phyloP scores from a whole-genome alignment of 495 filamentous ascomycete species.

The Penicillium daleae region DNA sequence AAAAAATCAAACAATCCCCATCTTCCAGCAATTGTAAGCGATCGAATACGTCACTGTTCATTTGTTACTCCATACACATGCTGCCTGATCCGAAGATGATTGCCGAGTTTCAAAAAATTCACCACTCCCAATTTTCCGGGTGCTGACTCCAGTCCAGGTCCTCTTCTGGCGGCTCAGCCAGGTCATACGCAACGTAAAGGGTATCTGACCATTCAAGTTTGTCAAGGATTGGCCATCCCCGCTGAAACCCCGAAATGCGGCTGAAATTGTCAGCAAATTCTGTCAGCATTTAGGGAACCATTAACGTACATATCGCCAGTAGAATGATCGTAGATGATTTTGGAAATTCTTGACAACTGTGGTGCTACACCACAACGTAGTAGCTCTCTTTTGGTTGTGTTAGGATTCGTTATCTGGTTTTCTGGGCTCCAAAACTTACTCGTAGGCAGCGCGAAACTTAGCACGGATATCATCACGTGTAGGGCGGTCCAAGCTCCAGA shows the following conservation, averaged over 20 bases:
- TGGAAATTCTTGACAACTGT: constrained; percentile 15
- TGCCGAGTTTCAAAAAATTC: no score
- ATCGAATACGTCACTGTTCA: no score
- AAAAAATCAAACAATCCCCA: no score
- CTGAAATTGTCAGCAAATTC: constrained; percentile 4
- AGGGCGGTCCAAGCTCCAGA: constrained; percentile 23
- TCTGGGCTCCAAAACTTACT: constrained; percentile 19
- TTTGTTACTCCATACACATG: no score
- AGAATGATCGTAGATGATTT: constrained; percentile 25
- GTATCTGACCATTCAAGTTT: background rate
- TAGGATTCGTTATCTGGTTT: background rate
- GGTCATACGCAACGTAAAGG: background rate
- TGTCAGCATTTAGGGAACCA: constrained; percentile 13
- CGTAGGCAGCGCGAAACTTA: constrained; percentile 20
- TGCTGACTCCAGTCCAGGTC: no score
- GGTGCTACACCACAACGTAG: constrained; percentile 17
- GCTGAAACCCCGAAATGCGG: background rate
- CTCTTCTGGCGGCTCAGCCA: no score
- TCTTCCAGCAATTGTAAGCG: no score
- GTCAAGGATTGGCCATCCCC: background rate
- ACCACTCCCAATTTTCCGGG: no score
- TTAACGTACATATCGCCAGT: constrained; percentile 21
- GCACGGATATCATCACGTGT: constrained; percentile 19
- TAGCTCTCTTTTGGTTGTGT: constrained; percentile 20
- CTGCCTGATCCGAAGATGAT: no score